Base-by-base conservation (phyloP, 805 yeast species). In the Lipomyces sp. region DNA sequence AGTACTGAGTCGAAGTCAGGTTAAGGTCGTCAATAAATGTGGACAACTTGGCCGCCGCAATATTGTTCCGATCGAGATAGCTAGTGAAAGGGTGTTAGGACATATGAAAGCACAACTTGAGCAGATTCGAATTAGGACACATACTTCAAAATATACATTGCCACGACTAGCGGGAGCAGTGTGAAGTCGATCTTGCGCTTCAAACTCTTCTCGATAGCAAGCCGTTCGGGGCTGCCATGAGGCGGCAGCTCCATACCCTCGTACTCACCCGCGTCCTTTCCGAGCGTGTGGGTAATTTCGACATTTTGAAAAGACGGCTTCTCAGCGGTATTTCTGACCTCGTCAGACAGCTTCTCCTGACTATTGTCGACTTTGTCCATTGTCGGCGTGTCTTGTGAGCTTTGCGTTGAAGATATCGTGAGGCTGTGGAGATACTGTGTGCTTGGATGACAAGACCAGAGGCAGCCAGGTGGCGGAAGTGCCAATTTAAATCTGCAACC, bases 131-230 rank as follows among this genome's bases (percentile, higher is more conserved):
- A 26, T 10, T 6, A 10, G 6, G 29, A 26, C 14, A 46, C 37
- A n/a, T 52, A 49, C 24, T 78, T 77, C 52, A 78, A 68, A 53
- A 78, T 74, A 59, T 77, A 78, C 55, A 78, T 73, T 54, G 71
- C 67, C 47, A 75, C 73, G 26, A 77, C 57, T 75, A 74, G 73
- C 19, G 81, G 80, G 49, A 78, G 64, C 45, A 78, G 67, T 51
- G 80, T 64, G 5, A 73, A 23, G 58, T 80, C 83, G 37, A 77
- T 65, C 55, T 75, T 78, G 40, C 77, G 61, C 29, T 71, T 71
- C 14, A 78, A 70, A 50, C 68, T 73, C 45, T 59, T 65, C 49
- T 29, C 77, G 38, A 78, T 60, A 3, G 54, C 62, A 18, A 63
- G 70, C 6, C 79, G 67, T 52, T 79, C 81, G 38, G 70, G 79